These are phyloP conservation scores for Hypoxylon sp. DNA, from an alignment of 2,329 filamentous ascomycete species.

Conservation along the genomic window DNA sequence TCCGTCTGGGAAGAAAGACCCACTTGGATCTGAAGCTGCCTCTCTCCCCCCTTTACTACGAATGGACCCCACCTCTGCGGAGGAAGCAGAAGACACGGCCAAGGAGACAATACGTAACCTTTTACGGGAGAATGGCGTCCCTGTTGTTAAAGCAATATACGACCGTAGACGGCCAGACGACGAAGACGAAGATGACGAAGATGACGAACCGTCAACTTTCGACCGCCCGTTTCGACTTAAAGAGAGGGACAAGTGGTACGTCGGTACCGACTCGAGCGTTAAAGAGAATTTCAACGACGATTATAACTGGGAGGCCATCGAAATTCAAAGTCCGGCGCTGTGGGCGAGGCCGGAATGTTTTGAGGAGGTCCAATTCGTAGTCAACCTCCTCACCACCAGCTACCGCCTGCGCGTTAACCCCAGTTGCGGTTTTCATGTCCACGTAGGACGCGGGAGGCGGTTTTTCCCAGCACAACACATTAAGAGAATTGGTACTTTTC, in stretches of 20 bases:
- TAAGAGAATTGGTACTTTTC: slow-evolving; percentile 53
- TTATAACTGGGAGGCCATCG: slow-evolving; percentile 50
- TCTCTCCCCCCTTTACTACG: slow-evolving; percentile 50
- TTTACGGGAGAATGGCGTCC: slow-evolving; percentile 41
- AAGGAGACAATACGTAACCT: slow-evolving; percentile 36
- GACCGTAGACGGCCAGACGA: neutral
- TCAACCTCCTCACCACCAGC: slow-evolving; percentile 53
- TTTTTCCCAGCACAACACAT: slow-evolving; percentile 51
- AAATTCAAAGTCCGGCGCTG: slow-evolving; percentile 55
- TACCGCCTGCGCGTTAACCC: slow-evolving; percentile 55
- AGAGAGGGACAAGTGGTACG: slow-evolving; percentile 39
- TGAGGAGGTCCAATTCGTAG: slow-evolving; percentile 51
- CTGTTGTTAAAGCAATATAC: slow-evolving; percentile 3
- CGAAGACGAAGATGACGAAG: neutral
- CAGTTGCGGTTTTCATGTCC: slow-evolving; percentile 56
- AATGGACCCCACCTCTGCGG: slow-evolving; percentile 8
- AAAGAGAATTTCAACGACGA: slow-evolving; percentile 7
- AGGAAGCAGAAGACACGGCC: neutral
- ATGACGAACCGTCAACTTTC: neutral
- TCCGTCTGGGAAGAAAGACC: slow-evolving; percentile 42
- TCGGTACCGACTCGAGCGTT: slow-evolving; percentile 35
- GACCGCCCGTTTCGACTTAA: slow-evolving; percentile 27
- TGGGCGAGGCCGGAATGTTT: slow-evolving; percentile 52
- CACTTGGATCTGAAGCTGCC: slow-evolving; percentile 39
- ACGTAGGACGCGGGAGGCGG: slow-evolving; percentile 56